Evolutionary conservation across 2,329 filamentous ascomycete species (phyloP).

Genomic region (Alternaria consortialis): DNA sequence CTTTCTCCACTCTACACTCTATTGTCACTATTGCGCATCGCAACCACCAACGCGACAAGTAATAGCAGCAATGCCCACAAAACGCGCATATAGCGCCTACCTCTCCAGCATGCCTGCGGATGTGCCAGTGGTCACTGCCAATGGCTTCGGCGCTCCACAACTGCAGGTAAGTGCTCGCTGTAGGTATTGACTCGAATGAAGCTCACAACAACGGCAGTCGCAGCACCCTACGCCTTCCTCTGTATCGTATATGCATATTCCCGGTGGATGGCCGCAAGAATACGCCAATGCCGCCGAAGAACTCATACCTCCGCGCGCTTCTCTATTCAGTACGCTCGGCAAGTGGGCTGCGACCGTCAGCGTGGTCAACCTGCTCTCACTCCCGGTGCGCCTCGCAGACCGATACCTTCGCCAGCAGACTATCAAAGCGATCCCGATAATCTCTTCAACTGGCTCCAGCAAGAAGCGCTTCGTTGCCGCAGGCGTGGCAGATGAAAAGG

Average conservation of each 20-base stretch:
- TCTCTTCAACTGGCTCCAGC: slow-evolving; percentile 31
- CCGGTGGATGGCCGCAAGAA: slow-evolving; percentile 30
- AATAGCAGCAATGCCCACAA: slow-evolving; percentile 27
- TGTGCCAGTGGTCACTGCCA: slow-evolving; percentile 12
- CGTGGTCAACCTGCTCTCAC: slow-evolving; percentile 19
- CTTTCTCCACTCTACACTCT: slow-evolving; percentile 15
- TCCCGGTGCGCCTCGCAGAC: slow-evolving; percentile 22
- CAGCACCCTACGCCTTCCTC: slow-evolving; percentile 15
- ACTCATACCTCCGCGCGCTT: slow-evolving; percentile 4
- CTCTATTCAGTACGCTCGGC: slow-evolving; percentile 27
- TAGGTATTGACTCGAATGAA: slow-evolving; percentile 14
- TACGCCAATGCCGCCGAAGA: background rate
- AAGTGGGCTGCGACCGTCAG: slow-evolving; percentile 23
- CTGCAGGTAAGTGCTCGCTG: slow-evolving; percentile 28
- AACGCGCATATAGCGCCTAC: slow-evolving; percentile 31
- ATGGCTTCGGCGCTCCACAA: slow-evolving; percentile 26
- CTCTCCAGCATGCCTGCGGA: slow-evolving; percentile 18
- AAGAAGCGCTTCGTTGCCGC: slow-evolving; percentile 45
- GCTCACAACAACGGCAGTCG: slow-evolving; percentile 24
- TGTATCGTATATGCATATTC: slow-evolving; percentile 6
- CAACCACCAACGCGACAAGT: slow-evolving; percentile 10
- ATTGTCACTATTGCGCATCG: slow-evolving; percentile 20
- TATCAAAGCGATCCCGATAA: slow-evolving; percentile 32
- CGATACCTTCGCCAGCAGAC: slow-evolving; percentile 26
- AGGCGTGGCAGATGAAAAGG: slow-evolving; percentile 25